These are phyloP conservation scores for Eucalyptus albens DNA, from an alignment of 345 rosid species.

Conservation along the genomic window DNA sequence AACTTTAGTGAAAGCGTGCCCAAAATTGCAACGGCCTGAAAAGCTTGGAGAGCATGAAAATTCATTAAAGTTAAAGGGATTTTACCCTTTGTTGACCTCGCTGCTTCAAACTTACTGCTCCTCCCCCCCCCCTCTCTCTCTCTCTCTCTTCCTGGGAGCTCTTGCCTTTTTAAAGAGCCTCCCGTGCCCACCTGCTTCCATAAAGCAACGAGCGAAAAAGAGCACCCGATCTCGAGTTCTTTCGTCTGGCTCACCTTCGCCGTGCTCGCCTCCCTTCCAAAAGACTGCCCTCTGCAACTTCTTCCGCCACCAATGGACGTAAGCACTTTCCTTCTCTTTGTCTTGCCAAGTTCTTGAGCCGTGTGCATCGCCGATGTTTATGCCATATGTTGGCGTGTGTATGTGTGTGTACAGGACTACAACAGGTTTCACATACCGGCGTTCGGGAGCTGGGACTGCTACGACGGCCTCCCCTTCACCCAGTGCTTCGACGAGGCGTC, in stretches of 20 bases:
- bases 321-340: background rate
- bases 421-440: conserved; percentile 75
- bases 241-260: background rate
- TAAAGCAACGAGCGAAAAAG: background rate
- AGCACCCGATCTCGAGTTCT: background rate
- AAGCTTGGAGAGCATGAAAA: background rate
- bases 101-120: background rate
- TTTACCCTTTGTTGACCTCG: background rate
- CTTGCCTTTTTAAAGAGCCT: background rate
- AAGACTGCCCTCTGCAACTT: background rate
- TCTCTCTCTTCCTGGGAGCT: background rate
- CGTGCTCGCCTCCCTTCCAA: background rate
- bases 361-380: background rate
- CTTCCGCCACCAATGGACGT: background rate
- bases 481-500: conserved; percentile 89
- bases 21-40: background rate
- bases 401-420: background rate
- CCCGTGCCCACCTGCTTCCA: background rate
- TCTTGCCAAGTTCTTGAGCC: background rate
- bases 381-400: background rate
- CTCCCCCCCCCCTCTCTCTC: background rate
- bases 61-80: background rate
- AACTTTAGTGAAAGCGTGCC: background rate
- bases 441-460: conserved; percentile 99
- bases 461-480: conserved; percentile 72